Evolutionary conservation across 345 rosid species (phyloP), one percentile per base, ranked within the genome.

Genomic region (Salix exigua): DNA sequence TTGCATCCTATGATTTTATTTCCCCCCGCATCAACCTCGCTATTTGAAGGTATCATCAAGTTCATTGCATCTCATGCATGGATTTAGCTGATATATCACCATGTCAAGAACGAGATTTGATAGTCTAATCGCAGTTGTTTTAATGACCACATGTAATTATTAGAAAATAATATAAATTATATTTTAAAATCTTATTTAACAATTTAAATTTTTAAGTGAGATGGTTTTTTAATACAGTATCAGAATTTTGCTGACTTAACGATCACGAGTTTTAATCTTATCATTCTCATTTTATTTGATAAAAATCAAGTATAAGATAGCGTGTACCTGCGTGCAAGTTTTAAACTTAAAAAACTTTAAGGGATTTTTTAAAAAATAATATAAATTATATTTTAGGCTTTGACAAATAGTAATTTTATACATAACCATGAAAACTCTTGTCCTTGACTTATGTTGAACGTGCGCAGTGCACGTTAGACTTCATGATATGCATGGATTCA

Each of bases 221-320:
- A 31, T 31, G 5, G 0, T 31, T 31, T 4, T 0, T 31, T 31
- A 31, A 31, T 4, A 31, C 4, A 0, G 5, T 31, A 31, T 4
- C 5, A 31, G 0, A 31, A 0, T 0, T 0, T 31, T 31, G 0
- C 4, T 31, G 33, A 31, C 33, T 0, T 31, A 31, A 4, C 5
- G 0, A 2, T 31, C 0, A 31, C 0, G 33, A 31, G 5, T 31
- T 31, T 31, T 4, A 31, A 31, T 31, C 5, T 4, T 5, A 31
- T 0, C 1, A 31, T 0, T 2, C 5, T 31, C 33, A 4, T 31
- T 31, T 0, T 31, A 31, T 31, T 4, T 31, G 4, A 4, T 31
- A 4, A 31, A 31, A 31, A 31, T 31, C 0, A 31, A 31, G 33
- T 31, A 31, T 4, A 31, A 4, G 5, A 0, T 31, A 31, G 0